phyloP scores from a whole-genome alignment of 2,329 filamentous ascomycete genomes.

The Fusarium sp. region DNA sequence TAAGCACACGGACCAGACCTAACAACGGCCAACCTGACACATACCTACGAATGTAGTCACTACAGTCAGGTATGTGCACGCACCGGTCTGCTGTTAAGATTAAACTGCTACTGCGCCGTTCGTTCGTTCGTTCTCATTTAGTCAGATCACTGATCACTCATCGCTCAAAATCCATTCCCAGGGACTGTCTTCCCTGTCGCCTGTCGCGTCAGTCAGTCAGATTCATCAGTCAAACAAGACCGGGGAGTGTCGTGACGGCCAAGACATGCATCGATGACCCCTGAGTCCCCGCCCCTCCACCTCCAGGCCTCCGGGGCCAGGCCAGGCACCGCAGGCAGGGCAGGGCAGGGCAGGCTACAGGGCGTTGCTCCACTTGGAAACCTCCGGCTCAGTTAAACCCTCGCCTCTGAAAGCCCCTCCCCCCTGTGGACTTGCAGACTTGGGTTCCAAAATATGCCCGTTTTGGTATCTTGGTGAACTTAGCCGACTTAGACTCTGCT shows the following conservation, averaged over 20 bases:
- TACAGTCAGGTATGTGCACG: neutral
- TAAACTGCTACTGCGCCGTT: neutral
- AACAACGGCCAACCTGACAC: constrained; percentile 32
- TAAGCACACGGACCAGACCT: constrained; percentile 15
- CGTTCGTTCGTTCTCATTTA: constrained; percentile 2
- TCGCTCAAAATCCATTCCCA: constrained; percentile 15
- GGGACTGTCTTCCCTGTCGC: neutral
- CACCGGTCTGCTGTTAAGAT: constrained; percentile 6
- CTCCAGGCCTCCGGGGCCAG: neutral
- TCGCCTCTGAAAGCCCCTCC: constrained; percentile 26
- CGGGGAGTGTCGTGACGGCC: constrained; percentile 29
- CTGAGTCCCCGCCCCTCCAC: constrained; percentile 24
- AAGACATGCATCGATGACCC: constrained; percentile 36
- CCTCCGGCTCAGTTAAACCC: constrained; percentile 28
- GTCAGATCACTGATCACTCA: constrained; percentile 16
- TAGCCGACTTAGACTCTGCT: constrained; percentile 2
- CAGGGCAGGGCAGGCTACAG: neutral
- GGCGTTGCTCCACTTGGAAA: constrained; percentile 32
- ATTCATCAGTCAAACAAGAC: neutral
- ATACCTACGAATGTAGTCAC: neutral
- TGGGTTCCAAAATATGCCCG: constrained; percentile 20
- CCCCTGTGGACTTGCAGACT: constrained; percentile 35
- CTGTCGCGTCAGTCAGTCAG: constrained; percentile 6
- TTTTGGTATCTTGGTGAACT: constrained; percentile 24
- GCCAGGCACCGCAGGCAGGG: neutral